Conservation (phyloP, 202 grass and related monocot species). For the Dendrocalamus latiflorus region DNA sequence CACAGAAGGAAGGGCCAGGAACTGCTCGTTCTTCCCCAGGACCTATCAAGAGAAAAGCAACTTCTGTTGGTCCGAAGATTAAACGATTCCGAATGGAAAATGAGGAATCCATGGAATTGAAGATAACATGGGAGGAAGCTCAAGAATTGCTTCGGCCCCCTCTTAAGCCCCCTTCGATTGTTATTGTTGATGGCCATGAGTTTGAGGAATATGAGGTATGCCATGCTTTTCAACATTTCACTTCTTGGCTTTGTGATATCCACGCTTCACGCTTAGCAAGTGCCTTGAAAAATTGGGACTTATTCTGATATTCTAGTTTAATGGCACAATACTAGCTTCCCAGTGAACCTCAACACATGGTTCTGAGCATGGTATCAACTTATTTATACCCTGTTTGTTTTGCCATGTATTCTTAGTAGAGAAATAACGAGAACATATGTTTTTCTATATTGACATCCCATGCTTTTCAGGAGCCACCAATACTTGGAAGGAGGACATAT, state of each 20-base stretch:
- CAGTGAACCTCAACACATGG: background rate
- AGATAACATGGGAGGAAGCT: constrained; percentile 97
- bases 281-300: background rate
- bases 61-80: constrained; percentile 67
- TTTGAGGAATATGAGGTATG: constrained; percentile 98
- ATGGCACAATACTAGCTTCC: background rate
- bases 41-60: constrained; percentile 71
- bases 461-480: constrained; percentile 78
- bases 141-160: constrained; percentile 86
- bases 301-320: constrained; percentile 1
- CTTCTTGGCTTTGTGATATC: background rate
- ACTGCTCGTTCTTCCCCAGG: constrained; percentile 44
- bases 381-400: too few species aligned
- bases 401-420: too few species aligned
- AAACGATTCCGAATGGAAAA: constrained; percentile 88
- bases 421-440: background rate
- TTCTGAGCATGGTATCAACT: background rate
- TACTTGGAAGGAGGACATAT: constrained; percentile 86
- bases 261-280: too few species aligned
- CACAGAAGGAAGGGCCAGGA: constrained; percentile 63
- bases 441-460: constrained; percentile 29
- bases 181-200: constrained; percentile 77
- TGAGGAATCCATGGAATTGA: constrained; percentile 97
- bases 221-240: background rate
- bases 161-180: constrained; percentile 62